Evolutionary conservation across 176 grass and related monocot species (phyloP).

Genomic region (Elaeis guineensis): DNA sequence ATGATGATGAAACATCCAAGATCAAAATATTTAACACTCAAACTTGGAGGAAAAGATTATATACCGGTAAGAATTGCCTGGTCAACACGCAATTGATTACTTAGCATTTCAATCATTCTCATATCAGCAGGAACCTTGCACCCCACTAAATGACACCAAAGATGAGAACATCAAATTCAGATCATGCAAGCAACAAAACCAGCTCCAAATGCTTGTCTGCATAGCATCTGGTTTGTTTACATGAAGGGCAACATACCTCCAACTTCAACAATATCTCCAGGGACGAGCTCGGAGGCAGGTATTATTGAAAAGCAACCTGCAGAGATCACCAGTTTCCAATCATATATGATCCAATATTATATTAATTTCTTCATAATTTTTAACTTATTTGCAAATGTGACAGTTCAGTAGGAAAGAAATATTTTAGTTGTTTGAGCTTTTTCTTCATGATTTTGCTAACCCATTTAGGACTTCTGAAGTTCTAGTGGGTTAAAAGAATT

Average conservation of each 20-base stretch:
- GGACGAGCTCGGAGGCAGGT: constrained; percentile 92
- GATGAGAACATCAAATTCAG: not conserved
- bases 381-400: no score
- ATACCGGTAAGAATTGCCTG: constrained; percentile 99
- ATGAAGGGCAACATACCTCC: constrained; percentile 45
- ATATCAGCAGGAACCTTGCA: constrained; percentile 96
- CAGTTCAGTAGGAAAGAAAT: no score
- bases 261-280: constrained; percentile 99
- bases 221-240: not conserved
- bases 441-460: no score
- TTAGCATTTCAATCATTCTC: constrained; percentile 97
- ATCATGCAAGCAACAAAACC: constrained; percentile 20
- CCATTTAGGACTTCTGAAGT: no score
- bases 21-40: not conserved
- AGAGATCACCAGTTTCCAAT: constrained; percentile 27
- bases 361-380: no score
- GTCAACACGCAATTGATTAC: constrained; percentile 94
- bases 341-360: not conserved
- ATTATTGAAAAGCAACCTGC: constrained; percentile 96
- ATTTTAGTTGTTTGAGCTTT: no score
- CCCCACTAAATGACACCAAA: constrained; percentile 53
- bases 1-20: not conserved
- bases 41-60: constrained; percentile 9
- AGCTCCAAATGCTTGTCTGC: not conserved
- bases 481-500: no score